These are phyloP conservation scores for Aspergillus sp. DNA, from an alignment of 2,329 filamentous ascomycete species.

Conservation along the genomic window DNA sequence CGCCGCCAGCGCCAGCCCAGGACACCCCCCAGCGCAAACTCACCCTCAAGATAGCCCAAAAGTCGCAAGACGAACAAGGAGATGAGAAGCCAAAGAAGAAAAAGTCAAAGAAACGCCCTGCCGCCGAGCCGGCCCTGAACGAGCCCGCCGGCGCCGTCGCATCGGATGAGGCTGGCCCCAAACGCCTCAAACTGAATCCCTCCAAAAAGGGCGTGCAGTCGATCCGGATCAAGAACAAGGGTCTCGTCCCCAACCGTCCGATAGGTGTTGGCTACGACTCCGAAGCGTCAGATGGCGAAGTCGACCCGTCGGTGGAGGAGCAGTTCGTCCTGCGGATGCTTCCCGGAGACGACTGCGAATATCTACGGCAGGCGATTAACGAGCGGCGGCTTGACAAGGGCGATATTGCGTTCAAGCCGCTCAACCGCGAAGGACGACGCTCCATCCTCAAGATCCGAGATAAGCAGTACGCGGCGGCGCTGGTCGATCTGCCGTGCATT, in stretches of 20 bases:
- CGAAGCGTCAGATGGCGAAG: conserved; percentile 82
- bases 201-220: conserved; percentile 33
- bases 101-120: conserved; percentile 31
- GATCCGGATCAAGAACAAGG: conserved; percentile 56
- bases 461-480: conserved; percentile 62
- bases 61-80: conserved; percentile 12
- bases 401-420: conserved; percentile 71
- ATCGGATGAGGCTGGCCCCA: conserved; percentile 20
- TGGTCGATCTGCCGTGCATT: conserved; percentile 79
- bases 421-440: conserved; percentile 59
- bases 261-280: conserved; percentile 91
- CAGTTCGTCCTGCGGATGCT: conserved; percentile 83
- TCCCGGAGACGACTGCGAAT: conserved; percentile 76
- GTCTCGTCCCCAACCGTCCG: conserved; percentile 58
- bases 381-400: conserved; percentile 71
- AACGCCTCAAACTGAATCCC: conserved; percentile 31
- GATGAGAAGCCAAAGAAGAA: conserved; percentile 24
- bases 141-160: conserved; percentile 14
- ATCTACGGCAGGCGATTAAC: conserved; percentile 64
- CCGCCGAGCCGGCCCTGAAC: conserved; percentile 17
- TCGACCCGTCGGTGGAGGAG: conserved; percentile 79
- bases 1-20: conserved; percentile 12
- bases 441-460: conserved; percentile 62
- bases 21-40: conserved; percentile 28
- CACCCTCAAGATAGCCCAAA: conserved; percentile 32